phyloP scores from a whole-genome alignment of 345 rosid genomes.

The Lagerstroemia speciosa region DNA sequence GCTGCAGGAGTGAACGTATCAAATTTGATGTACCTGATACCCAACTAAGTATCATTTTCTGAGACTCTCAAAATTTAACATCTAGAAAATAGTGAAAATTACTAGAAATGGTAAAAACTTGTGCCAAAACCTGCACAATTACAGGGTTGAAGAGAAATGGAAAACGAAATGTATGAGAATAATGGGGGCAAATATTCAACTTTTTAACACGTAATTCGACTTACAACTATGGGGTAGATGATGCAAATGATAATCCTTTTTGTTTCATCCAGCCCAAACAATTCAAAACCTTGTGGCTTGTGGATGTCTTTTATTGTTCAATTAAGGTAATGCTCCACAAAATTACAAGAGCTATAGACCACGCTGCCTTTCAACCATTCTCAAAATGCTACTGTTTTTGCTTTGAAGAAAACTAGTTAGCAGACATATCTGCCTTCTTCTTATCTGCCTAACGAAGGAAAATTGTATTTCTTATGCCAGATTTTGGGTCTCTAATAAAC shows the following conservation, averaged over 20 bases:
- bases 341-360: too few species aligned
- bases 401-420: too few species aligned
- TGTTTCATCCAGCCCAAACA: background rate
- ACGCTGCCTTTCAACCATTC: too few species aligned
- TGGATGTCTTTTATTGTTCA: background rate
- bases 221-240: background rate
- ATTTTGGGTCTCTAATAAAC: background rate
- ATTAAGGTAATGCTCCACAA: background rate
- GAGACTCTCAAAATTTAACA: conserved; percentile 9
- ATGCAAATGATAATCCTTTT: background rate
- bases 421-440: too few species aligned
- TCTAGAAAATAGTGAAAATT: background rate
- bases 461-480: too few species aligned
- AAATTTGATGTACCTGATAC: conserved; percentile 77
- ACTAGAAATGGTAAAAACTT: background rate
- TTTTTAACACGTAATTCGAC: background rate
- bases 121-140: too few species aligned
- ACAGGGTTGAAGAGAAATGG: too few species aligned
- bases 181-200: background rate
- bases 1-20: conserved; percentile 95
- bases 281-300: background rate
- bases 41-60: conserved; percentile 14
- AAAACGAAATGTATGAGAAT: background rate
- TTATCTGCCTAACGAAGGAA: too few species aligned
- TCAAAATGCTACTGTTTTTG: too few species aligned